phyloP scores from a whole-genome alignment of 2,329 filamentous ascomycete genomes.

The Alternaria solani region DNA sequence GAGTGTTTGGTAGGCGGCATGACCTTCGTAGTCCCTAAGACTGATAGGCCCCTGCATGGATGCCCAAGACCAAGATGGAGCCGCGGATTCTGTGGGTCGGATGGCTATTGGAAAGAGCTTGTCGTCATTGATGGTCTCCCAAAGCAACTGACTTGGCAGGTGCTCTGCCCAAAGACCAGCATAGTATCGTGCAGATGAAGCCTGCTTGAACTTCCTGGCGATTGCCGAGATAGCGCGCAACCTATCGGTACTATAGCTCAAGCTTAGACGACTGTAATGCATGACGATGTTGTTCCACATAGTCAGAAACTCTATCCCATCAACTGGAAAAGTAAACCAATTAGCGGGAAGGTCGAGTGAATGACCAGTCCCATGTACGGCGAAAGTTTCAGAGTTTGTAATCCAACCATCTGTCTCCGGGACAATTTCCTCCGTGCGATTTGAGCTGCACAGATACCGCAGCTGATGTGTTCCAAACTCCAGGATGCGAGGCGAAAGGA shows the following conservation, averaged over 20 bases:
- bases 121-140: neutral
- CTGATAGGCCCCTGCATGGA: neutral
- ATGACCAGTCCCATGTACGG: neutral
- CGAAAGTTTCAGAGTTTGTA: neutral
- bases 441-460: neutral
- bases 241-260: neutral
- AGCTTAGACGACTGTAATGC: neutral
- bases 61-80: slow-evolving; percentile 1
- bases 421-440: neutral
- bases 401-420: neutral
- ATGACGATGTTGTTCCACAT: neutral
- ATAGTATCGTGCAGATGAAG: neutral
- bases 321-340: neutral
- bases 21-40: neutral
- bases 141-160: neutral
- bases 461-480: slow-evolving; percentile 1
- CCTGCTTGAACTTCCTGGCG: neutral
- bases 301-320: neutral
- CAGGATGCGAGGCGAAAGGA: neutral
- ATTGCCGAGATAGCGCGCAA: neutral
- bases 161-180: neutral
- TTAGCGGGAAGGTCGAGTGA: neutral
- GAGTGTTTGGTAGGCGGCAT: neutral
- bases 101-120: neutral
- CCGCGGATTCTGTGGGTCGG: neutral